These are phyloP conservation scores for Apophysomyces variabilis DNA, from an alignment of 371 early-diverging fungal genomes.

Conservation along the genomic window DNA sequence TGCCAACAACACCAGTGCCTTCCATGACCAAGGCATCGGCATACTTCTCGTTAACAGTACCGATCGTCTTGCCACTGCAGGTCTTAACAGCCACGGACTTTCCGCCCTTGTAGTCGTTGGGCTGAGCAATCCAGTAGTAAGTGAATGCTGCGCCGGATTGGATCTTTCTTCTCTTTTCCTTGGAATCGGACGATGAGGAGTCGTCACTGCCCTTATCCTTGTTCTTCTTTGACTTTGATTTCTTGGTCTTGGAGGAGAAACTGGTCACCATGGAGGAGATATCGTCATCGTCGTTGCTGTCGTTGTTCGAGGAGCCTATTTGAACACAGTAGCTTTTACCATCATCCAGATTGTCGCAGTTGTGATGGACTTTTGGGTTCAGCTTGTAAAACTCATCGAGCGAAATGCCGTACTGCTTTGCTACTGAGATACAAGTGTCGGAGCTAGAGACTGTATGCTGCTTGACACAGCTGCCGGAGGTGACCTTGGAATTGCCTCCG, in stretches of 20 bases:
- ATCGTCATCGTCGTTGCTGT: constrained; percentile 13
- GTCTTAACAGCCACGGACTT: constrained; percentile 44
- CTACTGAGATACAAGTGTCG: constrained; percentile 31
- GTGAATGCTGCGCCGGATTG: constrained; percentile 47
- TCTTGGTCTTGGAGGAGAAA: constrained; percentile 20
- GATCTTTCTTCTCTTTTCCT: constrained; percentile 40
- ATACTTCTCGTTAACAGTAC: constrained; percentile 43
- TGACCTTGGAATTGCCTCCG: constrained; percentile 3
- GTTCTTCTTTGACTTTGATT: constrained; percentile 12
- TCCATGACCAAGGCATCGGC: constrained; percentile 58
- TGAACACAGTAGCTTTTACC: constrained; percentile 34
- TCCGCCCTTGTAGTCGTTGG: constrained; percentile 37
- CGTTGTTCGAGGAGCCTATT: constrained; percentile 7
- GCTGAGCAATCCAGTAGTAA: constrained; percentile 58
- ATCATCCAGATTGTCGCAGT: constrained; percentile 34
- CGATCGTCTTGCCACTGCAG: constrained; percentile 46
- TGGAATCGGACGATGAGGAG: constrained; percentile 17
- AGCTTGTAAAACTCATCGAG: constrained; percentile 31
- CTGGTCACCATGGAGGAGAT: constrained; percentile 19
- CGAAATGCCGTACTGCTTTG: constrained; percentile 31
- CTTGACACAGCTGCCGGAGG: constrained; percentile 24
- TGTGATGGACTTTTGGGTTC: constrained; percentile 32
- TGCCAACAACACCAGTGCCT: constrained; percentile 50
- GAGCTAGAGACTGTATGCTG: constrained; percentile 25
- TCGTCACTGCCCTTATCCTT: constrained; percentile 8